A percentile compares a stretch with the other conserved stretches of the same genome.
Evolutionary conservation across 2,329 filamentous ascomycete genomes (phyloP).

Genomic region (Fusarium papillatum): DNA sequence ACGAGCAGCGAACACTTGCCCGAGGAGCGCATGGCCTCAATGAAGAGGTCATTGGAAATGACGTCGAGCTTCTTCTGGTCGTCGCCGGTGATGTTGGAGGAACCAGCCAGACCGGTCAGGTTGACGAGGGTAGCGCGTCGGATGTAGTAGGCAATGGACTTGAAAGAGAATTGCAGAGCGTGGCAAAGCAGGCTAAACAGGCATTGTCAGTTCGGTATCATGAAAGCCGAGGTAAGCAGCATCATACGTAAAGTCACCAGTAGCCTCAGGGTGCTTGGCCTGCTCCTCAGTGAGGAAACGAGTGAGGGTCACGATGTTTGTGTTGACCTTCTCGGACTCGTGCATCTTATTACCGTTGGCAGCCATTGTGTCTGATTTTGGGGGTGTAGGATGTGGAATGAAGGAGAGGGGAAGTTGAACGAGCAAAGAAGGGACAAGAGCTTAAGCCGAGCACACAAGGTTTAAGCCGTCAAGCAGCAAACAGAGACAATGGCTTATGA

Average conservation of each 20-base stretch:
- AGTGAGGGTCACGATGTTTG: constrained; percentile 94
- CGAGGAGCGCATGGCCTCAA: constrained; percentile 93
- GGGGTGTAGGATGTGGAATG: constrained; percentile 18
- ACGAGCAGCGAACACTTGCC: constrained; percentile 92
- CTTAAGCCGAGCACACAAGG: constrained; percentile 30
- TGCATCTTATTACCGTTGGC: constrained; percentile 59
- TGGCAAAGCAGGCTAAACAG: constrained; percentile 87
- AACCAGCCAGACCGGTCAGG: constrained; percentile 93
- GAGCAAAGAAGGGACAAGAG: constrained; percentile 21
- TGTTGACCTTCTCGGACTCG: constrained; percentile 88
- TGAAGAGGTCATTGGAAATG: constrained; percentile 98
- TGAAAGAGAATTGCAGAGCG: constrained; percentile 99
- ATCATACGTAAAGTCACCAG: constrained; percentile 94
- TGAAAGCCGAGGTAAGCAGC: constrained; percentile 16
- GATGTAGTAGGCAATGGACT: constrained; percentile 99
- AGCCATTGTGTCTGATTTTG: constrained; percentile 47
- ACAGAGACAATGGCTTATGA: constrained; percentile 17
- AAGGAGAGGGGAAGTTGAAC: constrained; percentile 11
- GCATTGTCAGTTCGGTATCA: constrained; percentile 26
- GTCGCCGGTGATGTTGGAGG: constrained; percentile 95
- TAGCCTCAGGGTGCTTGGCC: constrained; percentile 91
- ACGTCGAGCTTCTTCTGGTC: constrained; percentile 99
- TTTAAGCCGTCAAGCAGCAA: constrained; percentile 23
- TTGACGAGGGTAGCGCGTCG: constrained; percentile 95
- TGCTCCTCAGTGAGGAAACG: constrained; percentile 98